Conservation (phyloP, 495 filamentous ascomycete species). For the Xylaria telfairii region DNA sequence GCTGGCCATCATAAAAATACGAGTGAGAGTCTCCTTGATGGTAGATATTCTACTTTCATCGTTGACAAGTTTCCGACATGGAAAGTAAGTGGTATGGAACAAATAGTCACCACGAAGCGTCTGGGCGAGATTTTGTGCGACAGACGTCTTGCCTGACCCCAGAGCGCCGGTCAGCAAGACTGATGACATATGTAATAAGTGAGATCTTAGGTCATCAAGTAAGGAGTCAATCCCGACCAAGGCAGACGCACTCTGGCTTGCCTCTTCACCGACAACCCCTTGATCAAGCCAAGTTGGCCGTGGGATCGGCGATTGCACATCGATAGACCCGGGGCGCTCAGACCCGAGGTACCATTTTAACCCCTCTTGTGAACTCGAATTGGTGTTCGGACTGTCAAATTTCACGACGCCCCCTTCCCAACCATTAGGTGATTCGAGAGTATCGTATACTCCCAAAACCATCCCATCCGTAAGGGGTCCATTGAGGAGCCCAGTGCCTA, state of each 20-base stretch:
- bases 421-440: slow-evolving; percentile 44
- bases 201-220: slow-evolving; percentile 69
- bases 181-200: slow-evolving; percentile 84
- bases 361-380: slow-evolving; percentile 56
- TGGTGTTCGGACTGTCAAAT: slow-evolving; percentile 65
- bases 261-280: slow-evolving; percentile 56
- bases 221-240: slow-evolving; percentile 86
- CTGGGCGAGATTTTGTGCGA: slow-evolving; percentile 67
- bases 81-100: slow-evolving; percentile 80
- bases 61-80: slow-evolving; percentile 81
- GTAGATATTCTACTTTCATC: slow-evolving; percentile 87
- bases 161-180: slow-evolving; percentile 87
- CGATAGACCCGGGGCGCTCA: slow-evolving; percentile 72
- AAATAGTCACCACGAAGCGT: slow-evolving; percentile 68
- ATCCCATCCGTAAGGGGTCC: slow-evolving; percentile 91
- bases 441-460: slow-evolving; percentile 60
- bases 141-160: slow-evolving; percentile 85
- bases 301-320: slow-evolving; percentile 72
- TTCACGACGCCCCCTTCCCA: slow-evolving; percentile 81
- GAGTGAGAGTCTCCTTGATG: slow-evolving; percentile 85
- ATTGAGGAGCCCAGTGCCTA: slow-evolving; percentile 67
- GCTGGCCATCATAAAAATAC: slow-evolving; percentile 83
- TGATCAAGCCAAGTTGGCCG: slow-evolving; percentile 60
- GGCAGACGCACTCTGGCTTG: slow-evolving; percentile 57
- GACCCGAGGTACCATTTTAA: slow-evolving; percentile 78